Percentiles rank a stretch among this genome's conserved stretches.
Conservation (phyloP, 306 rosid species). For the Gleditsia sinensis region DNA sequence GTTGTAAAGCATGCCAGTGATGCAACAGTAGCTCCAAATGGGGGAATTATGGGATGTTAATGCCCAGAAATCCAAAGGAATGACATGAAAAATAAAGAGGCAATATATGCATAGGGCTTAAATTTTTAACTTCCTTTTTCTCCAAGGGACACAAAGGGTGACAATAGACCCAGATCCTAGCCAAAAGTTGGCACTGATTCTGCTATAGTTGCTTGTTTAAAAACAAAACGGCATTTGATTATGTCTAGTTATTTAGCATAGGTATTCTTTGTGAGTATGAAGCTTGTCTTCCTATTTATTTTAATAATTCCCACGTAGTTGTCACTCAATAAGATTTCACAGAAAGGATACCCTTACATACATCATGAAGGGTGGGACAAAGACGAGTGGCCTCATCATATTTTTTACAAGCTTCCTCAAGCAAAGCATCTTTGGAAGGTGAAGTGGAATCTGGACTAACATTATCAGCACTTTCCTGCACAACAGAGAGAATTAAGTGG, state of each 20-base stretch:
- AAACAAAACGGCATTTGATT: not conserved
- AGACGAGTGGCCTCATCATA: conserved; percentile 94
- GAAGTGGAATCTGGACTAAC: conserved; percentile 88
- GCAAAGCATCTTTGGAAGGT: conserved; percentile 97
- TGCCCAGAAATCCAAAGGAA: too few species aligned
- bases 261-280: not conserved
- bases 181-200: not conserved
- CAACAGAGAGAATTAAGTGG: conserved; percentile 31
- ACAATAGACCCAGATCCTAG: not conserved
- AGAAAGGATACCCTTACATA: conserved; percentile 49
- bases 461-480: conserved; percentile 99
- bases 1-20: conserved; percentile 8
- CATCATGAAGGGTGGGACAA: conserved; percentile 98
- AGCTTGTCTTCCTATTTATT: not conserved
- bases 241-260: not conserved
- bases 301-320: not conserved
- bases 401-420: conserved; percentile 98
- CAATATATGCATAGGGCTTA: too few species aligned
- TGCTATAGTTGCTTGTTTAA: not conserved
- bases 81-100: too few species aligned
- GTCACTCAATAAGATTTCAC: conserved; percentile 20
- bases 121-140: too few species aligned
- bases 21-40: too few species aligned
- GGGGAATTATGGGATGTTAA: too few species aligned
- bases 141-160: not conserved